phyloP scores from a whole-genome alignment of 176 grass and related monocot genomes.

The Alloteropsis semialata region DNA sequence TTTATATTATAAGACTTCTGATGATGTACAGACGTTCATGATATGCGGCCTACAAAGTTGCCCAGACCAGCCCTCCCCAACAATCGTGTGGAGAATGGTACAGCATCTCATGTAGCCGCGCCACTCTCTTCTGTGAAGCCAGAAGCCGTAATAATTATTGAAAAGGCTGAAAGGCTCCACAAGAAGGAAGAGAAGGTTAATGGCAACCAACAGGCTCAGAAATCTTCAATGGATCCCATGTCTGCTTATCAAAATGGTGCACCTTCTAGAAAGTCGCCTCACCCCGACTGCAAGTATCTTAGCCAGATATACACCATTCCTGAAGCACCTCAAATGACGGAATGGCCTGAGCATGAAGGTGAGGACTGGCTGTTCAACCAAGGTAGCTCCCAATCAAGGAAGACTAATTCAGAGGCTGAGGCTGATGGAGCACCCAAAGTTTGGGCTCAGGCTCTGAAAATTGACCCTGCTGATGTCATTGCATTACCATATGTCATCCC shows the following conservation, averaged over 20 bases:
- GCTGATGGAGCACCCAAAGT: constrained; percentile 35
- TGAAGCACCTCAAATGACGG: constrained; percentile 52
- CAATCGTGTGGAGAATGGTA: constrained; percentile 66
- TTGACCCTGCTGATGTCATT: constrained; percentile 43
- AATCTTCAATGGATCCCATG: constrained; percentile 31
- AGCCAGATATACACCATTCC: constrained; percentile 62
- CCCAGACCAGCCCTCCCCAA: constrained; percentile 44
- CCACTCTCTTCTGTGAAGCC: constrained; percentile 53
- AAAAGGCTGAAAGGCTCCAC: constrained; percentile 43
- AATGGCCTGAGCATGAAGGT: constrained; percentile 43
- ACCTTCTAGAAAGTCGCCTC: constrained; percentile 36
- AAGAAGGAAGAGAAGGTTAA: constrained; percentile 59
- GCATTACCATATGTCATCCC: constrained; percentile 61
- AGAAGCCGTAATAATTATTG: constrained; percentile 32
- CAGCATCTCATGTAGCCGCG: constrained; percentile 59
- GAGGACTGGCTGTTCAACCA: constrained; percentile 45
- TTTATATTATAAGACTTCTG: constrained; percentile 66
- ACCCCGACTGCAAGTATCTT: constrained; percentile 60
- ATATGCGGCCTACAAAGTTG: constrained; percentile 60
- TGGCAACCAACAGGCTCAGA: constrained; percentile 44
- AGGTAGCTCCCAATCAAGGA: constrained; percentile 24
- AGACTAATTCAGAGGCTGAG: constrained; percentile 13
- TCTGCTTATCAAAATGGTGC: constrained; percentile 21
- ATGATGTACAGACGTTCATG: constrained; percentile 61
- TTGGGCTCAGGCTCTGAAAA: constrained; percentile 49